These are phyloP conservation scores for Chytridium lagenaria DNA, from an alignment of 371 early-diverging fungal species.

Conservation along the genomic window DNA sequence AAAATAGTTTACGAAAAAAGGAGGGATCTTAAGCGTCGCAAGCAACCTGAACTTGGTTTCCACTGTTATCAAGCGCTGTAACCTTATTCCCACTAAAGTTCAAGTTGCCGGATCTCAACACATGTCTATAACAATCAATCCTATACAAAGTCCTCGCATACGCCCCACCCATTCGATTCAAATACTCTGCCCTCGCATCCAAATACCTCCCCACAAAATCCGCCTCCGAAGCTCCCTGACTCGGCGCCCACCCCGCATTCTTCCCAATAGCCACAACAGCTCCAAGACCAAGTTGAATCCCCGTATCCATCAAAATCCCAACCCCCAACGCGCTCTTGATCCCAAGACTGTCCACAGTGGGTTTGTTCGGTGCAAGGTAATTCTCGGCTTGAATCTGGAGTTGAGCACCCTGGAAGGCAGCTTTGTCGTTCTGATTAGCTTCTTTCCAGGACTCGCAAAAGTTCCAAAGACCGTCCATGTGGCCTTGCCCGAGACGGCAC, in stretches of 20 bases:
- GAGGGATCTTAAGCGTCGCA: too few relatives aligned
- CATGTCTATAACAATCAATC: background rate
- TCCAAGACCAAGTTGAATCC: constrained; percentile 22
- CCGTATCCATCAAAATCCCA: constrained; percentile 29
- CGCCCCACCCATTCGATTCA: constrained; percentile 18
- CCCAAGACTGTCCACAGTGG: background rate
- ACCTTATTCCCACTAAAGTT: background rate
- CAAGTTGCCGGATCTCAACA: background rate
- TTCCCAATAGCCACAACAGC: background rate
- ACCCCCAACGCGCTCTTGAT: constrained; percentile 18
- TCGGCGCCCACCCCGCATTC: background rate
- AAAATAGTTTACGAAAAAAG: too few relatives aligned
- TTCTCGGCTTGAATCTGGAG: background rate
- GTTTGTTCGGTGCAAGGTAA: constrained; percentile 11
- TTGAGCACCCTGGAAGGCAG: constrained; percentile 8
- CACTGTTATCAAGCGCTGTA: background rate
- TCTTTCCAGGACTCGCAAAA: constrained; percentile 18
- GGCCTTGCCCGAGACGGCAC: background rate
- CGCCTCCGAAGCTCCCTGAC: constrained; percentile 14
- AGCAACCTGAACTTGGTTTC: too few relatives aligned
- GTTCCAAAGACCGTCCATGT: background rate
- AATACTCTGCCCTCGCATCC: background rate
- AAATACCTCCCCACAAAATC: constrained; percentile 8
- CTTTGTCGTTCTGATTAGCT: background rate
- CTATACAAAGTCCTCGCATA: constrained; percentile 22